These are phyloP conservation scores for Blastobotrys persicus DNA, from an alignment of 1,139 yeast genomes.

Conservation along the genomic window DNA sequence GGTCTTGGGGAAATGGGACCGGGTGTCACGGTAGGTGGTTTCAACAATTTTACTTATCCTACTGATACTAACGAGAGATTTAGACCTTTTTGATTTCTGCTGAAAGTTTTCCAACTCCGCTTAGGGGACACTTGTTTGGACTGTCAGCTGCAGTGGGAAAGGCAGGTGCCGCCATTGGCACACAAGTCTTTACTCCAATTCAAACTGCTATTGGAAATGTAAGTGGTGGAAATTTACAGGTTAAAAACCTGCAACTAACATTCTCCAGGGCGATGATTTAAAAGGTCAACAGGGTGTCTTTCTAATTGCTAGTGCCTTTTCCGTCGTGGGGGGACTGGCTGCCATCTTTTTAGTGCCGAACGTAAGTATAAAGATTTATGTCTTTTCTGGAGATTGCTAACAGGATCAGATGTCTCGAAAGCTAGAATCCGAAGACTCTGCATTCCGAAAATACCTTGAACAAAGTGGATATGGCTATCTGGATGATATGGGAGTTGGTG, in stretches of 20 bases:
- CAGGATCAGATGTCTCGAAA: neutral
- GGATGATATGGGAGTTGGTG: slow-evolving; percentile 1
- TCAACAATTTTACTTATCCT: too few relatives aligned
- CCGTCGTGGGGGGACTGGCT: slow-evolving; percentile 15
- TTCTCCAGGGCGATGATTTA: slow-evolving; percentile 3
- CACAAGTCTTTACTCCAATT: slow-evolving; percentile 58
- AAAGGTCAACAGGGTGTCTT: slow-evolving; percentile 18
- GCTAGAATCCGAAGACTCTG: slow-evolving; percentile 1
- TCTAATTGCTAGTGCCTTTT: slow-evolving; percentile 14
- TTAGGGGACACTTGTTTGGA: slow-evolving; percentile 86
- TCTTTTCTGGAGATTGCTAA: neutral
- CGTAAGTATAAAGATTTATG: neutral
- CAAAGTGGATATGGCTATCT: neutral
- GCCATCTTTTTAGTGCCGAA: slow-evolving; percentile 14
- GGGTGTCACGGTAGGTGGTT: slow-evolving; percentile 64
- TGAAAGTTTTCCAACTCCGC: slow-evolving; percentile 80
- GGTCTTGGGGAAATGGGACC: slow-evolving; percentile 91
- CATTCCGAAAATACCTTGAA: neutral
- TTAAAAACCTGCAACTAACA: neutral
- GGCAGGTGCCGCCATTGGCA: slow-evolving; percentile 87
- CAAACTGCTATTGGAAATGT: slow-evolving; percentile 15
- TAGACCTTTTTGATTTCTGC: slow-evolving; percentile 74
- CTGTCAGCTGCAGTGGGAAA: slow-evolving; percentile 88
- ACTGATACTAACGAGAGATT: neutral
- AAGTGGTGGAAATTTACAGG: neutral